Percentiles rank a stretch among this genome's conserved stretches.
These are phyloP conservation scores for Colletotrichum phormii DNA, from an alignment of 2,329 filamentous ascomycete species.

Conservation along the genomic window DNA sequence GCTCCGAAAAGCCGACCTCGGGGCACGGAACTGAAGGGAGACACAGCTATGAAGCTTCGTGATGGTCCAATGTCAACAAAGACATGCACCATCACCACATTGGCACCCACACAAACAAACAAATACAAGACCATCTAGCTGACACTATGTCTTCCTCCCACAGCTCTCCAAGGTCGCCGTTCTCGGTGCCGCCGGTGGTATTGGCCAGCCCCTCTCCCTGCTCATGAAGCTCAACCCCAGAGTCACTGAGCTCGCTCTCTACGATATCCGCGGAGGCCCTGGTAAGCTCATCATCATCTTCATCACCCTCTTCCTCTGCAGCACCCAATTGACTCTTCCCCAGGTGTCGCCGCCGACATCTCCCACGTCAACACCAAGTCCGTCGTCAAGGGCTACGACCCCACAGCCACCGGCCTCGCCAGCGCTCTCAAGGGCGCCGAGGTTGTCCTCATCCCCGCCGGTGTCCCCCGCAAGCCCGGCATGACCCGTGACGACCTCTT, in stretches of 20 bases:
- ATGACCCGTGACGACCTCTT: slow-evolving; percentile 99
- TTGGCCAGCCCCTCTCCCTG: slow-evolving; percentile 97
- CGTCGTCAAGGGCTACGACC: slow-evolving; percentile 89
- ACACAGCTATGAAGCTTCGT: slow-evolving; percentile 8
- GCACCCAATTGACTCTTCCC: slow-evolving; percentile 40
- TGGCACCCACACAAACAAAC: not conserved
- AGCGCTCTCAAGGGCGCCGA: slow-evolving; percentile 87
- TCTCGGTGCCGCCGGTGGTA: slow-evolving; percentile 96
- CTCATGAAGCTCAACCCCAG: slow-evolving; percentile 98
- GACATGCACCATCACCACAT: not conserved
- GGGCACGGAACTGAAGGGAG: not conserved
- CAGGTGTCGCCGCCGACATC: slow-evolving; percentile 97
- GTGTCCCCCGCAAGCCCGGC: slow-evolving; percentile 98
- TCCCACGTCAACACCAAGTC: slow-evolving; percentile 99
- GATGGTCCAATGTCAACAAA: not conserved
- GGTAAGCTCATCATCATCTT: slow-evolving; percentile 67
- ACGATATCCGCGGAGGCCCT: slow-evolving; percentile 95
- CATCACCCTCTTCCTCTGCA: not conserved
- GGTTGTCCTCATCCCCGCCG: slow-evolving; percentile 96
- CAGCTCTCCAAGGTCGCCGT: slow-evolving; percentile 98
- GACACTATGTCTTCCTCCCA: slow-evolving; percentile 35
- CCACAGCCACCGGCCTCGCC: slow-evolving; percentile 79
- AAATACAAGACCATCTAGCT: slow-evolving; percentile 21
- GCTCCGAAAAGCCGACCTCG: slow-evolving; percentile 34
- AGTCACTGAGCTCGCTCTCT: slow-evolving; percentile 93